Evolutionary conservation across 2,329 filamentous ascomycete genomes (phyloP).

Genomic region (Diplodia mutila): DNA sequence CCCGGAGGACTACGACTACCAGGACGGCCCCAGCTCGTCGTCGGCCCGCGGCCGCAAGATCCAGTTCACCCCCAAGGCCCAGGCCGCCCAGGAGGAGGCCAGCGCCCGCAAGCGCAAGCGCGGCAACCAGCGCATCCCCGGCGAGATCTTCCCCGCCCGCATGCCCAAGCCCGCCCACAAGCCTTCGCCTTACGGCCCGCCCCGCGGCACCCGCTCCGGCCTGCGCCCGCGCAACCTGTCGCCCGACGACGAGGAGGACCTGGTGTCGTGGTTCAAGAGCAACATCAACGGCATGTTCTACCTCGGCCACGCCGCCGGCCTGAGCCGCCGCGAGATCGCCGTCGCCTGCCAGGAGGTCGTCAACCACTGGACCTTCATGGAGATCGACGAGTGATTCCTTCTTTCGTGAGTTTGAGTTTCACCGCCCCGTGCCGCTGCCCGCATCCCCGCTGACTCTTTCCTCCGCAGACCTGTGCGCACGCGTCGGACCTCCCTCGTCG

Average conservation of each 20-base stretch:
- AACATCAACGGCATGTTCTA: constrained; percentile 14
- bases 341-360: background rate
- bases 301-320: constrained; percentile 5
- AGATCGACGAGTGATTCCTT: background rate
- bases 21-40: background rate
- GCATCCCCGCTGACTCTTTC: too few relatives aligned
- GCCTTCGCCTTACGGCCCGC: background rate
- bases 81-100: constrained; percentile 8
- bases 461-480: too few relatives aligned
- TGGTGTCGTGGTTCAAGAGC: constrained; percentile 6
- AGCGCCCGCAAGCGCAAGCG: constrained; percentile 18
- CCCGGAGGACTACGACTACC: background rate
- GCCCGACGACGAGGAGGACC: background rate
- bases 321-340: background rate
- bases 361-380: constrained; percentile 7
- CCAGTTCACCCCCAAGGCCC: constrained; percentile 20
- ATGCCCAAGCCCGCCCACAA: background rate
- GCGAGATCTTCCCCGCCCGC: constrained; percentile 22
- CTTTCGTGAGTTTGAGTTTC: background rate
- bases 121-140: constrained; percentile 3
- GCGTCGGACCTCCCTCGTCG: background rate
- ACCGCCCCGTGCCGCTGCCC: too few relatives aligned
- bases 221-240: background rate
- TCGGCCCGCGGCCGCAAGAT: constrained; percentile 10
- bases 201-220: background rate